Conservation (phyloP, 108 stramenopile genomes). For the Nitzschia sp. region DNA sequence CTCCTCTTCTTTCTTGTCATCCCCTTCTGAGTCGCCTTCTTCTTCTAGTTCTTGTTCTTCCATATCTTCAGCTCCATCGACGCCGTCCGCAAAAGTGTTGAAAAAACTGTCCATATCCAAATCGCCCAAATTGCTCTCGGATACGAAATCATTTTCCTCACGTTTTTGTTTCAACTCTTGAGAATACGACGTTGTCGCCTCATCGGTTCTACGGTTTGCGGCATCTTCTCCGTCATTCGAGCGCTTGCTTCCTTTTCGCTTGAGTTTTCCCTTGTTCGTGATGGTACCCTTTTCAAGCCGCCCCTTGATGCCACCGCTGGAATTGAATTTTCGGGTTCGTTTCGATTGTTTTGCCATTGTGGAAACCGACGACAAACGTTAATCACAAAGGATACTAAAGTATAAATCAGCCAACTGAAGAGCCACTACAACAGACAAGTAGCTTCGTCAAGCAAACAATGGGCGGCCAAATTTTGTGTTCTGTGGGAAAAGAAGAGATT, state of each 20-base stretch:
- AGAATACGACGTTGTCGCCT: slow-evolving; percentile 13
- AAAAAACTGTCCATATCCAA: slow-evolving; percentile 57
- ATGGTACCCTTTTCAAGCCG: slow-evolving; percentile 70
- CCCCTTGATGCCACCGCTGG: slow-evolving; percentile 70
- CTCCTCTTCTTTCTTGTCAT: slow-evolving; percentile 28
- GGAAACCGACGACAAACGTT: no score
- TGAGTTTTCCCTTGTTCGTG: slow-evolving; percentile 71
- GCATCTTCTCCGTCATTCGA: slow-evolving; percentile 4
- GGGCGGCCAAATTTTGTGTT: no score
- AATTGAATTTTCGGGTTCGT: slow-evolving; percentile 76
- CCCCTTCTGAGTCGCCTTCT: slow-evolving; percentile 34
- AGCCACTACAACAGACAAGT: no score
- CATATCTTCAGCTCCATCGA: slow-evolving; percentile 23
- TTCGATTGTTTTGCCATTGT: slow-evolving; percentile 83
- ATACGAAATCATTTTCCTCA: slow-evolving; percentile 34
- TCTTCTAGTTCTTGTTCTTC: slow-evolving; percentile 25
- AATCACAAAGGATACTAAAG: no score
- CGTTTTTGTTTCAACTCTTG: slow-evolving; percentile 26
- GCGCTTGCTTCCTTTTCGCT: slow-evolving; percentile 16
- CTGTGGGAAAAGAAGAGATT: no score
- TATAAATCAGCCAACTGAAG: no score
- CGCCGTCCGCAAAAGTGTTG: slow-evolving; percentile 26
- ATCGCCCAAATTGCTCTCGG: slow-evolving; percentile 39
- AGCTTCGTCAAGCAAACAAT: no score
- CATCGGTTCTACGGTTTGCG: not conserved